phyloP scores from a whole-genome alignment of 441 rosid genomes.

The Pelargonium australe region DNA sequence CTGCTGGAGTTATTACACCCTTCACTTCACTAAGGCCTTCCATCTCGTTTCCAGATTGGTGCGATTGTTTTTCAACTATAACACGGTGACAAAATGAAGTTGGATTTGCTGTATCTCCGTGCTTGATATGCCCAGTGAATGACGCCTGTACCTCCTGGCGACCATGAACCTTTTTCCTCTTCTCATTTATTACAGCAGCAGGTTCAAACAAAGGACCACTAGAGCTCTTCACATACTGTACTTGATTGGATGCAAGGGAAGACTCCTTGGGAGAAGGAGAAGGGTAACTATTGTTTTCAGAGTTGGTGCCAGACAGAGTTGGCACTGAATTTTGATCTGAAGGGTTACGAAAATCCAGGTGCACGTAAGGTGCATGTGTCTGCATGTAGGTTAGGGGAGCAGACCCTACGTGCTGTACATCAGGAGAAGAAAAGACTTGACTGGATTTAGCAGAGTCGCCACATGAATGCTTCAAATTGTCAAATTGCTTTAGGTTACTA shows the following conservation, averaged over 20 bases:
- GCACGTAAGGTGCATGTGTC: slow-evolving; percentile 22
- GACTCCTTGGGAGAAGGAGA: slow-evolving; percentile 44
- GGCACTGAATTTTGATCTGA: slow-evolving; percentile 47
- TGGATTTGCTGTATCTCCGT: slow-evolving; percentile 29
- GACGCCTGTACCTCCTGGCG: slow-evolving; percentile 26
- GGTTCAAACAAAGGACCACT: slow-evolving; percentile 33
- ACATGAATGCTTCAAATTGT: slow-evolving; percentile 24
- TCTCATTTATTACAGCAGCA: slow-evolving; percentile 28
- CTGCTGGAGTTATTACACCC: slow-evolving; percentile 34
- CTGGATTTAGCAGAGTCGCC: slow-evolving; percentile 19
- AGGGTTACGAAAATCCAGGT: slow-evolving; percentile 29
- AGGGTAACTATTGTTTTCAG: slow-evolving; percentile 39
- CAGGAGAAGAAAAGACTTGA: slow-evolving; percentile 28
- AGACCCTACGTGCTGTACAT: slow-evolving; percentile 22
- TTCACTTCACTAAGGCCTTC: slow-evolving; percentile 40
- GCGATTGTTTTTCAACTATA: slow-evolving; percentile 33
- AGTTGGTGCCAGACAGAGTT: slow-evolving; percentile 40
- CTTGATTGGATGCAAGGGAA: slow-evolving; percentile 55
- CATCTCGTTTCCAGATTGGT: slow-evolving; percentile 30
- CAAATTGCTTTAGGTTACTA: slow-evolving; percentile 31
- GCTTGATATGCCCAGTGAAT: slow-evolving; percentile 29
- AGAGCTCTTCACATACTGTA: slow-evolving; percentile 40
- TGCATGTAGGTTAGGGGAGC: slow-evolving; percentile 29
- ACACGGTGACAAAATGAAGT: slow-evolving; percentile 33
- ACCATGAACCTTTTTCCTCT: slow-evolving; percentile 27